These are phyloP conservation scores for Hypsizygus marmoreus DNA, from an alignment of 768 basidiomycete genomes.

Conservation along the genomic window DNA sequence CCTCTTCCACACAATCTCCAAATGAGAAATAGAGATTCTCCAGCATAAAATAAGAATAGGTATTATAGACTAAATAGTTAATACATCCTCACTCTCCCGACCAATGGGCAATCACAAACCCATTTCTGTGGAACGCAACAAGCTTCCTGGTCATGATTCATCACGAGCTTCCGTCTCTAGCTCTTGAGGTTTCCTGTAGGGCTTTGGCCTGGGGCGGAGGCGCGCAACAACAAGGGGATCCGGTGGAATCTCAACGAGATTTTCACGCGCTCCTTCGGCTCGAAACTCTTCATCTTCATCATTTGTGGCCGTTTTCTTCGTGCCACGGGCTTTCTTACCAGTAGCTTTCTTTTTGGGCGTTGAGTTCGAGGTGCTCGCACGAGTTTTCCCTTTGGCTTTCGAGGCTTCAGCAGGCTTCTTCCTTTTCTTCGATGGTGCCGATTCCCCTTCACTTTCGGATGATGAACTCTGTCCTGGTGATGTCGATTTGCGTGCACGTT, in stretches of 20 bases:
- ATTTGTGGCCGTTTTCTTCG: slow-evolving; percentile 11
- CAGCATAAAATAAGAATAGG: neutral
- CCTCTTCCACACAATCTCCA: neutral
- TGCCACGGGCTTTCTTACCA: slow-evolving; percentile 6
- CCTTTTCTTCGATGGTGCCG: slow-evolving; percentile 28
- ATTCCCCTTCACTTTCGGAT: slow-evolving; percentile 25
- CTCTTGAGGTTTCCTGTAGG: slow-evolving; percentile 9
- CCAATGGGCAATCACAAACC: too few species aligned
- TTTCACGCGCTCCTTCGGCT: neutral
- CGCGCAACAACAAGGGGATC: slow-evolving; percentile 22
- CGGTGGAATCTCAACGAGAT: slow-evolving; percentile 15
- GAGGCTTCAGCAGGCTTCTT: slow-evolving; percentile 20
- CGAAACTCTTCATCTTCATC: slow-evolving; percentile 7
- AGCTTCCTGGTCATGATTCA: too few species aligned
- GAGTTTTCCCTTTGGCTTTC: slow-evolving; percentile 17
- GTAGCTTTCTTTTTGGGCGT: slow-evolving; percentile 10
- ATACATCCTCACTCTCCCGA: too few species aligned
- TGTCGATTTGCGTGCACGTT: slow-evolving; percentile 36
- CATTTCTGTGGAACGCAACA: too few species aligned
- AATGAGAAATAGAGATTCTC: neutral
- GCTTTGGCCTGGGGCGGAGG: slow-evolving; percentile 37
- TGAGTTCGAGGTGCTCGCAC: slow-evolving; percentile 6
- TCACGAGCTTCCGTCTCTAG: too few species aligned
- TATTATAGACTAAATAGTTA: neutral
- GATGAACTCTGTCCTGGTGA: slow-evolving; percentile 16